Evolutionary conservation across 345 rosid genomes (phyloP).

Genomic region (Gossypium arboreum): DNA sequence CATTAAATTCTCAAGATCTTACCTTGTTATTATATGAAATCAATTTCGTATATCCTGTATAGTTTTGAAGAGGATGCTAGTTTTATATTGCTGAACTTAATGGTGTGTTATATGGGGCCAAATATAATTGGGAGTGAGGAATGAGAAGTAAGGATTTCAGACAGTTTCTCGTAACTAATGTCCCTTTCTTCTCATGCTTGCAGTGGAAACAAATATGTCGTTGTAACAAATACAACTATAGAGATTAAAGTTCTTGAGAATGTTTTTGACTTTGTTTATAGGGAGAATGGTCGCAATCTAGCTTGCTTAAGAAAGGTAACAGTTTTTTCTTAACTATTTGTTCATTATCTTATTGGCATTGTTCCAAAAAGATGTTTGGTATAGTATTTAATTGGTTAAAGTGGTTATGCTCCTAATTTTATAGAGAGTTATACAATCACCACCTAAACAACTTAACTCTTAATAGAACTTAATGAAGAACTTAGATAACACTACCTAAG

Average conservation of each 20-base stretch:
- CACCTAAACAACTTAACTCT: no score
- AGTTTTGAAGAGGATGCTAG: background rate
- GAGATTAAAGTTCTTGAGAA: slow-evolving; percentile 73
- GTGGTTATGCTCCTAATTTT: no score
- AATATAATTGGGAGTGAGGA: background rate
- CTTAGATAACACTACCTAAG: no score
- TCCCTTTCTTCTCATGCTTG: slow-evolving; percentile 19
- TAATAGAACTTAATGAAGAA: no score
- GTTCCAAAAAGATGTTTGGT: no score
- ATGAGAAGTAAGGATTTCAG: background rate
- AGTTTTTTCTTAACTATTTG: no score
- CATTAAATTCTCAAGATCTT: slow-evolving; percentile 11
- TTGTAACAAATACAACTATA: slow-evolving; percentile 80
- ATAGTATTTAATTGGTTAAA: no score
- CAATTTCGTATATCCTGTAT: slow-evolving; percentile 12
- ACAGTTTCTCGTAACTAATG: background rate
- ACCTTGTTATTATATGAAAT: slow-evolving; percentile 16
- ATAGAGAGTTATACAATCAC: no score
- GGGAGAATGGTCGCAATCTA: slow-evolving; percentile 76
- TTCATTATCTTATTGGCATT: no score
- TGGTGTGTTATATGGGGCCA: background rate
- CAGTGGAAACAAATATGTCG: slow-evolving; percentile 75
- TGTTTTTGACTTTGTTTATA: slow-evolving; percentile 71
- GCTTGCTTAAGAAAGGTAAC: slow-evolving; percentile 55
- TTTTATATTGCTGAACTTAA: background rate